phyloP scores from a whole-genome alignment of 2,329 filamentous ascomycete genomes.

The Talaromyces sp. region DNA sequence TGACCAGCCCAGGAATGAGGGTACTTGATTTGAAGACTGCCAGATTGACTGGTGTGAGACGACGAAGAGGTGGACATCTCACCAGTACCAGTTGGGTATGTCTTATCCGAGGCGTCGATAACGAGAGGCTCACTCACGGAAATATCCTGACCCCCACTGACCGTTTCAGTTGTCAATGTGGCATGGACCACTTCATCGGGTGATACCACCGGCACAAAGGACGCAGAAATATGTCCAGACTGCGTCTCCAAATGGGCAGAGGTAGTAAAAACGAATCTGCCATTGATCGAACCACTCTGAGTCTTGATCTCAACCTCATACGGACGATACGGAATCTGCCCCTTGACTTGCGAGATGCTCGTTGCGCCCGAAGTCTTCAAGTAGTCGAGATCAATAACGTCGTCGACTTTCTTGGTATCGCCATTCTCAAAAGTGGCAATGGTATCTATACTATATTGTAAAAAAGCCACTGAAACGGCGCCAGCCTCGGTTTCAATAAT shows the following conservation, averaged over 20 bases:
- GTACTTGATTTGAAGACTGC: conserved; percentile 27
- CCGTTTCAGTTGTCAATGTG: conserved; percentile 21
- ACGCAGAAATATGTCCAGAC: conserved; percentile 36
- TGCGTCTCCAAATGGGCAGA: conserved; percentile 46
- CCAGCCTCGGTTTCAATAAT: conserved; percentile 27
- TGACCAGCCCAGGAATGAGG: conserved; percentile 31
- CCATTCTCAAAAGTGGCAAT: conserved; percentile 1
- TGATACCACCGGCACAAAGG: conserved; percentile 5
- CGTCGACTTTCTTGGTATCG: conserved; percentile 8
- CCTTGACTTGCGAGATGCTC: neutral
- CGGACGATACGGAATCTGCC: conserved; percentile 21
- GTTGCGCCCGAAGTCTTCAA: neutral
- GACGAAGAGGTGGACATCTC: conserved; percentile 9
- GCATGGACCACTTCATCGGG: conserved; percentile 28
- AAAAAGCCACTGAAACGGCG: conserved; percentile 27
- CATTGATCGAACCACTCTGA: conserved; percentile 27
- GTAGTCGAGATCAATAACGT: conserved; percentile 5
- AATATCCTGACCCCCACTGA: conserved; percentile 21
- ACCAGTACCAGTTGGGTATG: neutral
- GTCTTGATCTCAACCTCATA: conserved; percentile 31
- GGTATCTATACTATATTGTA: neutral
- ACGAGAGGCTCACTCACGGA: conserved; percentile 23
- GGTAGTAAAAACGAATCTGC: conserved; percentile 48
- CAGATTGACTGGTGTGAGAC: conserved; percentile 23
- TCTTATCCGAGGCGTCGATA: neutral